phyloP scores from a whole-genome alignment of 305 asterid genomes.

The Fraxinus greggii region DNA sequence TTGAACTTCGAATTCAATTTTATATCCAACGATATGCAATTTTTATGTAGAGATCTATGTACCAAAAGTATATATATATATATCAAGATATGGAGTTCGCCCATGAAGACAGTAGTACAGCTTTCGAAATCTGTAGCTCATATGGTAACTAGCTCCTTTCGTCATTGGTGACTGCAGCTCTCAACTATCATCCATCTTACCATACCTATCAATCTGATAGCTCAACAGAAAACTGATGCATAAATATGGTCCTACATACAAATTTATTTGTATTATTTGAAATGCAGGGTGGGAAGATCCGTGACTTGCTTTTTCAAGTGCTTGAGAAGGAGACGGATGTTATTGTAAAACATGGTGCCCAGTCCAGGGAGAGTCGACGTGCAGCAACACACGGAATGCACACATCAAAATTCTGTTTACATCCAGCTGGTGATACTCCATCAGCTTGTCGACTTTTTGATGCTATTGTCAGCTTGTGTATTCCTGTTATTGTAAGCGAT shows the following conservation, averaged over 20 bases:
- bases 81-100: no score
- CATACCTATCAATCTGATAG: not conserved
- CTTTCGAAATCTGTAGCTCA: no score
- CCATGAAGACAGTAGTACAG: no score
- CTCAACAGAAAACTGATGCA: not conserved
- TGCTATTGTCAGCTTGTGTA: conserved; percentile 89
- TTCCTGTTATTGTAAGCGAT: conserved; percentile 90
- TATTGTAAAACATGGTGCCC: conserved; percentile 84
- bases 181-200: not conserved
- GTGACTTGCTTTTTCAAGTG: conserved; percentile 82
- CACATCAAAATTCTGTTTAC: conserved; percentile 80
- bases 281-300: conserved; percentile 86
- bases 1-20: no score
- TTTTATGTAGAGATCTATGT: no score
- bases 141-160: not conserved
- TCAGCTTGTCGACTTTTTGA: conserved; percentile 98
- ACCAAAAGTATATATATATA: no score
- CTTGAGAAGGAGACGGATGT: conserved; percentile 84
- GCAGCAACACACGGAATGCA: conserved; percentile 94
- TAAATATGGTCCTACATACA: conserved; percentile 7
- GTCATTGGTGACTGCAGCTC: not conserved
- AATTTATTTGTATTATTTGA: conserved; percentile 13
- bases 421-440: conserved; percentile 99
- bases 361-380: conserved; percentile 94
- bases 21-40: no score